These are phyloP conservation scores for Eucalyptus marginata DNA, from an alignment of 345 rosid genomes.

Conservation along the genomic window DNA sequence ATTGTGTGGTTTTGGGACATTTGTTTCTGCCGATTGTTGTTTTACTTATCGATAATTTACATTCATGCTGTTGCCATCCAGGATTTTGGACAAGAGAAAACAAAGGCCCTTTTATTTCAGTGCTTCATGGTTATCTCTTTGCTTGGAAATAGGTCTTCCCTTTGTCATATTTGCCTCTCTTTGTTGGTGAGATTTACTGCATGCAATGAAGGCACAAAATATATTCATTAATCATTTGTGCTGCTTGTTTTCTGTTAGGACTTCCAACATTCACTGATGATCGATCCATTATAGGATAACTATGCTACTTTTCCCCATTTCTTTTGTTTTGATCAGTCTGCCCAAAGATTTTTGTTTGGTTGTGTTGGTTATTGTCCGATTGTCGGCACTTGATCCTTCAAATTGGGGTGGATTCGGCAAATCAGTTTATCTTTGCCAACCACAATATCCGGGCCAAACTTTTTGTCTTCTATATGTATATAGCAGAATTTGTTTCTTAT, in stretches of 20 bases:
- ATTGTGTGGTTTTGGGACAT: neutral
- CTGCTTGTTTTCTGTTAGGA: neutral
- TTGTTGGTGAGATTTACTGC: neutral
- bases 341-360: neutral
- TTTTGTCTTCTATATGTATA: neutral
- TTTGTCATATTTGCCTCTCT: neutral
- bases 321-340: neutral
- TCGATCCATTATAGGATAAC: neutral
- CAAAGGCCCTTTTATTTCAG: neutral
- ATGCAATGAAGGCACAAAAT: too few species aligned
- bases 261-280: neutral
- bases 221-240: too few species aligned
- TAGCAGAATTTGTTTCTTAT: neutral
- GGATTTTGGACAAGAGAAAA: neutral
- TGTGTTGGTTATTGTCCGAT: neutral
- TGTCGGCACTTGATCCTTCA: neutral
- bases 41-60: too few species aligned
- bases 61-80: neutral
- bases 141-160: neutral
- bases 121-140: neutral
- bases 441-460: neutral
- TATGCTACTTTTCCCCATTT: neutral
- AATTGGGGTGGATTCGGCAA: neutral
- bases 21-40: neutral
- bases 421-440: neutral